phyloP scores from a whole-genome alignment of 2,329 filamentous ascomycete species.

The Botrytis pseudocinerea region DNA sequence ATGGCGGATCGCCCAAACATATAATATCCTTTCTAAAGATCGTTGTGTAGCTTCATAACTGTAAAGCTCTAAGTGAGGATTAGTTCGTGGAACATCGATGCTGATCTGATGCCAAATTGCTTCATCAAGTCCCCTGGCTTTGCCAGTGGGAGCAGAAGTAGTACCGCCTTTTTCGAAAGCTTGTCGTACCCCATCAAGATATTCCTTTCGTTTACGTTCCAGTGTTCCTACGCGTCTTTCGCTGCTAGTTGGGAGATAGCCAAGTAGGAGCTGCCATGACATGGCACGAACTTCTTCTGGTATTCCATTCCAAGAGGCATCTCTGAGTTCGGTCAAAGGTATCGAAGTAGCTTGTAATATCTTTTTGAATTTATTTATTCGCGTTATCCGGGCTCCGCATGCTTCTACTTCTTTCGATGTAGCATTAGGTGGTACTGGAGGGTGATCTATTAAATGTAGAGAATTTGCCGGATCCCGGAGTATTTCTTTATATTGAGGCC shows the following conservation, averaged over 20 bases:
- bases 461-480: slow-evolving; percentile 87
- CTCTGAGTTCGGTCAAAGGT: slow-evolving; percentile 76
- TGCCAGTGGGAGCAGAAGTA: slow-evolving; percentile 46
- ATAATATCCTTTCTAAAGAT: slow-evolving; percentile 90
- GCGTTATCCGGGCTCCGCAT: slow-evolving; percentile 81
- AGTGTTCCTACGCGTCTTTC: slow-evolving; percentile 87
- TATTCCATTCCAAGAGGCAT: slow-evolving; percentile 90
- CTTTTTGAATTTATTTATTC: slow-evolving; percentile 98
- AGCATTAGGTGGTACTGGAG: slow-evolving; percentile 70
- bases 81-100: slow-evolving; percentile 95
- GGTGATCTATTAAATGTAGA: slow-evolving; percentile 89
- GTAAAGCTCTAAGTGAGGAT: slow-evolving; percentile 93
- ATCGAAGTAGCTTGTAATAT: slow-evolving; percentile 92
- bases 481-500: slow-evolving; percentile 97
- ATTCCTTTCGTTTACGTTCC: slow-evolving; percentile 94
- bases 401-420: slow-evolving; percentile 81
- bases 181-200: slow-evolving; percentile 83
- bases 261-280: slow-evolving; percentile 96
- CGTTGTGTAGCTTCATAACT: slow-evolving; percentile 94
- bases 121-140: slow-evolving; percentile 77
- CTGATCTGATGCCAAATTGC: slow-evolving; percentile 99
- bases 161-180: slow-evolving; percentile 66
- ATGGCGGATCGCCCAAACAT: slow-evolving; percentile 96
- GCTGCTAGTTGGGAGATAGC: slow-evolving; percentile 95
- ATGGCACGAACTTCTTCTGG: slow-evolving; percentile 95